Evolutionary conservation across 2,329 filamentous ascomycete genomes (phyloP).

Genomic region (Talaromyces sp.): DNA sequence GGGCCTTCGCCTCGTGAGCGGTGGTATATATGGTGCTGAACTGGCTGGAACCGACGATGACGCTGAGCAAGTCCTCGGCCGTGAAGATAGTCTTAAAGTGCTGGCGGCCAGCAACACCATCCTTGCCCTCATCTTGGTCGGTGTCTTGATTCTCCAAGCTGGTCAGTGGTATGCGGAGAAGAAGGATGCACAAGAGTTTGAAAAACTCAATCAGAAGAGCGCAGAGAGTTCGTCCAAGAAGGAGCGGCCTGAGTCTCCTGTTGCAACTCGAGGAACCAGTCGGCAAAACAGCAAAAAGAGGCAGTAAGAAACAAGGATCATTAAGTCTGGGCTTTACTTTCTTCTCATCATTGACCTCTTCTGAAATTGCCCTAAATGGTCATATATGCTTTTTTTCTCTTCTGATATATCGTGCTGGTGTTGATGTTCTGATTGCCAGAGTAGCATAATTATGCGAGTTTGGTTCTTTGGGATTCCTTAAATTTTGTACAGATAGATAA

Average conservation of each 20-base stretch:
- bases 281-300: constrained; percentile 30
- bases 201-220: constrained; percentile 56
- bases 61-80: constrained; percentile 64
- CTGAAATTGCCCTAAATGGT: background rate
- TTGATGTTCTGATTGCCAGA: no score
- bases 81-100: constrained; percentile 87
- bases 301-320: constrained; percentile 18
- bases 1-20: constrained; percentile 76
- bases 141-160: constrained; percentile 86
- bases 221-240: constrained; percentile 37
- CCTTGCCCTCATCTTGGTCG: constrained; percentile 82
- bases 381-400: background rate
- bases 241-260: constrained; percentile 12
- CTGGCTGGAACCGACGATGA: constrained; percentile 40
- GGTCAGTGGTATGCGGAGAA: constrained; percentile 98
- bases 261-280: constrained; percentile 17
- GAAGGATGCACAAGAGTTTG: constrained; percentile 77
- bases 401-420: background rate
- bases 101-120: constrained; percentile 95
- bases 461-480: no score
- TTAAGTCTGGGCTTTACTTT: background rate
- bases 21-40: constrained; percentile 58
- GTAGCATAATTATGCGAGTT: no score
- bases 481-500: no score
- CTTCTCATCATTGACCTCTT: background rate